A percentile compares a stretch with the other conserved stretches of the same genome.
Evolutionary conservation across 768 basidiomycete genomes (phyloP).

Genomic region (Panaeolus cyanescens): DNA sequence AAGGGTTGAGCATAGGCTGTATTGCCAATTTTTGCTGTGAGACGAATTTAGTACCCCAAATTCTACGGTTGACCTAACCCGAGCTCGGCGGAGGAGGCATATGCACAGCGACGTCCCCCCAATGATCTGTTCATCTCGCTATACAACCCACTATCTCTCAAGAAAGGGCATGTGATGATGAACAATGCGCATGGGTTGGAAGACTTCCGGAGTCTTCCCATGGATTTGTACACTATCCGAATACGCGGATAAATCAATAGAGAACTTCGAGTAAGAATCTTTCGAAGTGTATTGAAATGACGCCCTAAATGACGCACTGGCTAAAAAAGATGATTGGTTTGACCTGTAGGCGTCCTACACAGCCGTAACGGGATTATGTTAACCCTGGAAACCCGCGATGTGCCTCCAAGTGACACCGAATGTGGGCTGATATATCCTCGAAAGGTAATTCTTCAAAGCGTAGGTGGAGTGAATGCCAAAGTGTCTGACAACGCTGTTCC

Average conservation of each 20-base stretch:
- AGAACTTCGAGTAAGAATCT: background rate
- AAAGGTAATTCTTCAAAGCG: background rate
- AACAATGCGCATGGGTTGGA: background rate
- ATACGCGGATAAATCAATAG: background rate
- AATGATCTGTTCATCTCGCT: background rate
- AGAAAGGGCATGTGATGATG: background rate
- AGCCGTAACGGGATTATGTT: background rate
- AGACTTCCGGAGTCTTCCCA: background rate
- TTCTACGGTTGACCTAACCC: background rate
- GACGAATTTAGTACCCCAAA: background rate
- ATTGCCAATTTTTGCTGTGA: background rate
- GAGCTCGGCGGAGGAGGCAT: background rate
- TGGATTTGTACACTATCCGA: background rate
- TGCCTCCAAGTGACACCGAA: background rate
- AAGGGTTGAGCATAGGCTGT: background rate
- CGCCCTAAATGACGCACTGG: background rate
- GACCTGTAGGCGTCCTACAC: background rate
- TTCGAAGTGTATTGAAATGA: background rate
- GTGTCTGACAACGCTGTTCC: background rate
- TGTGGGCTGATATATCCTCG: background rate
- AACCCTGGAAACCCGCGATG: background rate
- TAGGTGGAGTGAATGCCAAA: background rate
- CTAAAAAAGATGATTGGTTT: slow-evolving; percentile 1
- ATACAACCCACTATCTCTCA: background rate
- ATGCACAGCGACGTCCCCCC: background rate